A percentile compares a stretch with the other conserved stretches of the same genome.
phyloP scores from a whole-genome alignment of 2,329 filamentous ascomycete species.

The Aspergillus novoparasiticus region DNA sequence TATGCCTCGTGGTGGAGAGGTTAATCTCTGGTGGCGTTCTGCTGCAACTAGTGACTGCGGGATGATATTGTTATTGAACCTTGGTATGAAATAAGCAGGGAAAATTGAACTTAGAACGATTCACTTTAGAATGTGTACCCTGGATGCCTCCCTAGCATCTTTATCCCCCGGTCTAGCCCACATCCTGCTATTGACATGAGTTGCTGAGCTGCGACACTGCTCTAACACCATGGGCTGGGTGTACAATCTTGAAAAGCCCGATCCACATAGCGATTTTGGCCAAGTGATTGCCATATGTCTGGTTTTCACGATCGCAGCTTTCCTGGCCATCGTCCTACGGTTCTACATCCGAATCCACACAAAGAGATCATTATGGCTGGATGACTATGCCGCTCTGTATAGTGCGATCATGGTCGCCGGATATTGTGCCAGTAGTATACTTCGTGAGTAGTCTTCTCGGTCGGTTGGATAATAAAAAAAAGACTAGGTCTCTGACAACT shows the following conservation, averaged over 20 bases:
- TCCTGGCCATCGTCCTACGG: slow-evolving; percentile 27
- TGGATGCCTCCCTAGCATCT: background rate
- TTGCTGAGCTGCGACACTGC: background rate
- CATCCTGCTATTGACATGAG: background rate
- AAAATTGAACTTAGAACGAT: background rate
- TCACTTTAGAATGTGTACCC: background rate
- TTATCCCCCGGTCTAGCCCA: background rate
- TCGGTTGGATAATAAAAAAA: background rate
- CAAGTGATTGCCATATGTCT: slow-evolving; percentile 27
- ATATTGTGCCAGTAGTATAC: slow-evolving; percentile 23
- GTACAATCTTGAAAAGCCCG: slow-evolving; percentile 27
- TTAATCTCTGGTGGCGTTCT: background rate
- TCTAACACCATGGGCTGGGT: slow-evolving; percentile 31
- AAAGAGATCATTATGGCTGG: slow-evolving; percentile 26
- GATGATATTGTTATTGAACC: background rate
- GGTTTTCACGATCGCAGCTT: slow-evolving; percentile 23
- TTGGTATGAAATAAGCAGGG: background rate
- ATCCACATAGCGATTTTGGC: slow-evolving; percentile 24
- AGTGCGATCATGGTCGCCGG: slow-evolving; percentile 23
- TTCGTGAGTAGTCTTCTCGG: slow-evolving; percentile 19
- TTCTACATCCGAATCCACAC: slow-evolving; percentile 27
- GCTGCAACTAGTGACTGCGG: background rate
- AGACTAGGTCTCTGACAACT: background rate
- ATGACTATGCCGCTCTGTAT: slow-evolving; percentile 29
- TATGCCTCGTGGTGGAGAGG: background rate